Conservation (phyloP, 768 basidiomycete genomes). For the Leccinum boreale region DNA sequence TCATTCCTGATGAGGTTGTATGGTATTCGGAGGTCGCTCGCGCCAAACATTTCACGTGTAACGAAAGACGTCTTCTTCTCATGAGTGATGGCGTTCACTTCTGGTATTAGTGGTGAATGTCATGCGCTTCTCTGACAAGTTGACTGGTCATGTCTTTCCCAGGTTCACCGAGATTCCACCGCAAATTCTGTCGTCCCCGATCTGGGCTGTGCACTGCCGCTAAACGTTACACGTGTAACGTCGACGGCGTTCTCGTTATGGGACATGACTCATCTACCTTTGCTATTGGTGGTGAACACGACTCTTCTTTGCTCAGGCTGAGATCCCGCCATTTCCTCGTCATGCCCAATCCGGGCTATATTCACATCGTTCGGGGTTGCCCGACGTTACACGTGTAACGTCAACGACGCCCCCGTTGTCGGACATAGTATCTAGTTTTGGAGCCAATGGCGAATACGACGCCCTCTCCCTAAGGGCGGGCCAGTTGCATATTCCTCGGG, state of each 20-base stretch:
- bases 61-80: slow-evolving; percentile 11
- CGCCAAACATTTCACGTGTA: slow-evolving; percentile 31
- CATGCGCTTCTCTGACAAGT: neutral
- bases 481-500: slow-evolving; percentile 3
- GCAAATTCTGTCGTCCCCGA: too few species aligned
- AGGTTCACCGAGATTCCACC: neutral
- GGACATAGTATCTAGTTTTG: neutral
- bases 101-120: slow-evolving; percentile 2
- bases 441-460: slow-evolving; percentile 4
- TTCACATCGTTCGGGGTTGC: slow-evolving; percentile 8
- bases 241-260: slow-evolving; percentile 7
- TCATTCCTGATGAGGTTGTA: neutral
- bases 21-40: neutral
- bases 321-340: neutral
- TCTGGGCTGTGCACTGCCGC: slow-evolving; percentile 4
- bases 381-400: slow-evolving; percentile 31
- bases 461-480: neutral
- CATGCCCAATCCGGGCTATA: neutral
- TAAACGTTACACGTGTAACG: slow-evolving; percentile 30
- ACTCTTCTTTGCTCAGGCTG: neutral
- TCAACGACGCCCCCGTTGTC: slow-evolving; percentile 7
- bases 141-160: neutral
- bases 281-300: neutral
- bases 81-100: neutral
- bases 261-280: neutral